A percentile compares a stretch with the other conserved stretches of the same genome.
Evolutionary conservation across 2,329 filamentous ascomycete genomes (phyloP).

Genomic region (Ophiostoma piceae): DNA sequence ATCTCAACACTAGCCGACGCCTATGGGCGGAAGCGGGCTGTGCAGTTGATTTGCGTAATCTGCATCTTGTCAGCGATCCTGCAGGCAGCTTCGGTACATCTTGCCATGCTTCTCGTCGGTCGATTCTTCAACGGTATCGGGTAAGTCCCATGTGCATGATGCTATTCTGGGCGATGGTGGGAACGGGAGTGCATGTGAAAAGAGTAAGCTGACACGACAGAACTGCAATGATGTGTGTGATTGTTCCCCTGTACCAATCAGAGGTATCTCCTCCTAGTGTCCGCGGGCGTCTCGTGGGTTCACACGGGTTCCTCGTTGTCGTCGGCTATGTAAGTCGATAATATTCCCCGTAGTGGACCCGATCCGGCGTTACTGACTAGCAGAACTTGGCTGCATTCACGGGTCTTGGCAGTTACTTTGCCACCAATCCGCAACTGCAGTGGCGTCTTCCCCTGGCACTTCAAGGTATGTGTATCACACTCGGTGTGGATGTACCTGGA

Average conservation of each 20-base stretch:
- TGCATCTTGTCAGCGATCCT: not conserved
- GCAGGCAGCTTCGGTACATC: not conserved
- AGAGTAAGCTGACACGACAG: not conserved
- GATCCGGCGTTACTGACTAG: not conserved
- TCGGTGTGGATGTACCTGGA: not conserved
- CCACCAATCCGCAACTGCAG: constrained; percentile 6
- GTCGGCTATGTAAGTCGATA: not conserved
- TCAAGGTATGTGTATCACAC: not conserved
- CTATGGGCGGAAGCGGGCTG: not conserved
- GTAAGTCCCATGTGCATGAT: not conserved
- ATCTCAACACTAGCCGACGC: not conserved
- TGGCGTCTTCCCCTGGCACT: not conserved
- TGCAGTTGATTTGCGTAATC: not conserved
- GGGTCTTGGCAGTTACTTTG: constrained; percentile 4
- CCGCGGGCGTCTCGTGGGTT: not conserved
- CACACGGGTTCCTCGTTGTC: not conserved
- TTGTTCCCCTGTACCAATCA: not conserved
- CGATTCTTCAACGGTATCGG: constrained; percentile 1
- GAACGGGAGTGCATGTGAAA: not conserved
- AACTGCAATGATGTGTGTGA: constrained; percentile 1
- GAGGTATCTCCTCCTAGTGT: not conserved
- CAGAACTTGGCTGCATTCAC: constrained; percentile 8
- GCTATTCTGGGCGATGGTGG: not conserved
- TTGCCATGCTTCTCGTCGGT: not conserved
- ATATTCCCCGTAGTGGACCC: not conserved